Base-by-base conservation (phyloP, 768 basidiomycete species). In the Xerocomellus dryophilus region DNA sequence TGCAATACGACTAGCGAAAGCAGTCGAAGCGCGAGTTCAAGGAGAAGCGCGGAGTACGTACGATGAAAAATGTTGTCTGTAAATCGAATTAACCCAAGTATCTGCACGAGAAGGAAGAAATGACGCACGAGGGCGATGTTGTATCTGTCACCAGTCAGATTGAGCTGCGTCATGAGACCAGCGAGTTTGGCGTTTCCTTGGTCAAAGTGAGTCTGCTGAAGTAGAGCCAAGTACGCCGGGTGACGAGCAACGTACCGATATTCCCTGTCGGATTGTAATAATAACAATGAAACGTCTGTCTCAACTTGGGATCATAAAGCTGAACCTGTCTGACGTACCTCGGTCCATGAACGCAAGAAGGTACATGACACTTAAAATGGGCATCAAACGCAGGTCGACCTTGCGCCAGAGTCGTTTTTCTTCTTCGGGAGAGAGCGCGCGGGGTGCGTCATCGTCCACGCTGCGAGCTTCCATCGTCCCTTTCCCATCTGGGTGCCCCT, bases 11-110 rank as follows among this genome's bases (percentile, higher is more conserved):
- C 66, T 67, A 43, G 14, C 23, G 7, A 47, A 21, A 34, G 6
- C 2, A 8, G 12, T 25, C 35, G 47, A 49, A 32, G 25, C 6
- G 2, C 14, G 4, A 40, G 10, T 4, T 36, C 8, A 2, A 36
- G 9, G 18, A 39, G 17, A 25, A 20, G 17, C 12, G 1, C 8
- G 39, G 14, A n/a, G 17, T 9, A 68, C 82, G 50, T 61, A 86
- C 85, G 39, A 88, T 78, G 64, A 86, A 87, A 61, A 79, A 88
- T 80, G 84, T 83, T 0, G 84, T 86, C 85, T 87, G 48, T 8
- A 25, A 29, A 3, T 31, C 12, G 7, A 18, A 27, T 57, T 5
- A 44, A 35, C 23, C n/a, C 15, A 20, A 2, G 2, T 5, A 5
- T 53, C 25, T 35, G 17, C 17, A 20, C 18, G 20, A 14, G 9